These are phyloP conservation scores for Casaregolazyma suthepensis DNA, from an alignment of 1,139 yeast genomes.

Conservation along the genomic window DNA sequence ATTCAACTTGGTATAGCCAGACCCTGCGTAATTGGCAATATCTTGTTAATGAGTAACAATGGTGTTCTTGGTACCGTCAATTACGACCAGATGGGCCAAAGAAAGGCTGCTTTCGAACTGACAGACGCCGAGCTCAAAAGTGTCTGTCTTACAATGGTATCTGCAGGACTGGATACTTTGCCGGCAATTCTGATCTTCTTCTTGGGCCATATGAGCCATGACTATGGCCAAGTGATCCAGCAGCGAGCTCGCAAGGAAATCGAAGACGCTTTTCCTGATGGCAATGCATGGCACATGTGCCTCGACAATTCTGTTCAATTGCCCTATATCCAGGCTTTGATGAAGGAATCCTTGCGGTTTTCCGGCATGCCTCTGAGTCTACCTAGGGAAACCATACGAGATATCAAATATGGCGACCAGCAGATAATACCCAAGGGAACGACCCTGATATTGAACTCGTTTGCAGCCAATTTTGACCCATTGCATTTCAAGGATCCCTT, in stretches of 20 bases:
- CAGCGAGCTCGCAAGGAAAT: constrained; percentile 38
- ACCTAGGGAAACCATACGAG: constrained; percentile 55
- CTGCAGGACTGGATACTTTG: constrained; percentile 74
- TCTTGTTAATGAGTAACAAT: constrained; percentile 26
- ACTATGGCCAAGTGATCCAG: constrained; percentile 44
- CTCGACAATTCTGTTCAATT: constrained; percentile 33
- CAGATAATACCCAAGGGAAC: constrained; percentile 50
- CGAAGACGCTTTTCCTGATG: constrained; percentile 30
- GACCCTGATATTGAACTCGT: constrained; percentile 57
- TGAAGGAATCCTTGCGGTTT: constrained; percentile 58
- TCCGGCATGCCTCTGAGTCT: constrained; percentile 63
- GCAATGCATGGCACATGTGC: constrained; percentile 45
- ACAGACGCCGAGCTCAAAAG: constrained; percentile 48
- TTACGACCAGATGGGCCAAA: background rate
- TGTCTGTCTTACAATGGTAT: constrained; percentile 66
- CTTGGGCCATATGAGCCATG: constrained; percentile 54
- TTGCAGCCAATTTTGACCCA: constrained; percentile 64
- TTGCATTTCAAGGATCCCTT: constrained; percentile 41
- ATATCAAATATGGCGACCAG: constrained; percentile 37
- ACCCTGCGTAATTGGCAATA: constrained; percentile 44
- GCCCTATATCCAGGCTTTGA: constrained; percentile 49
- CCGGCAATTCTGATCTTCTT: constrained; percentile 58
- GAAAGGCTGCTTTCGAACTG: constrained; percentile 18
- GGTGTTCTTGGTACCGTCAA: background rate
- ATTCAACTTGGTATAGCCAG: constrained; percentile 25